These are phyloP conservation scores for Phaseolus coccineus DNA, from an alignment of 331 rosid genomes.

Conservation along the genomic window DNA sequence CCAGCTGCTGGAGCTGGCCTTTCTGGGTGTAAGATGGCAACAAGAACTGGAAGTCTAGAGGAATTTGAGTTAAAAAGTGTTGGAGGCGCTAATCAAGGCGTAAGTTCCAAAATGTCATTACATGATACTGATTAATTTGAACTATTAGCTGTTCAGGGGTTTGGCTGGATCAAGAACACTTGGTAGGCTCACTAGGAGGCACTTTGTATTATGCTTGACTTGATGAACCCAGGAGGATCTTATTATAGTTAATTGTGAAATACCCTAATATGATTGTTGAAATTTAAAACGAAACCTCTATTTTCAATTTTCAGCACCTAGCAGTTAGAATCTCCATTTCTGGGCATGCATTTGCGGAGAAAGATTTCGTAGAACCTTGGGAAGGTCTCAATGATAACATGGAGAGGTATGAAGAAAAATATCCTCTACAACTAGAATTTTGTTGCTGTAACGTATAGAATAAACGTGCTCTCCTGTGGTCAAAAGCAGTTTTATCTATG, in stretches of 20 bases:
- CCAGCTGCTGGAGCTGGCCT: slow-evolving; percentile 98
- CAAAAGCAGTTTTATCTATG: slow-evolving; percentile 31
- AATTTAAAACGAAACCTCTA: slow-evolving; percentile 40
- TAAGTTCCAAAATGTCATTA: slow-evolving; percentile 51
- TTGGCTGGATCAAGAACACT: slow-evolving; percentile 25
- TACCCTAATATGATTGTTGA: slow-evolving; percentile 30
- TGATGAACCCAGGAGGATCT: slow-evolving; percentile 38
- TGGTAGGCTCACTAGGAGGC: slow-evolving; percentile 17
- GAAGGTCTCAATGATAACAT: slow-evolving; percentile 65
- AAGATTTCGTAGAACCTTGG: slow-evolving; percentile 89
- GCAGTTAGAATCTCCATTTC: slow-evolving; percentile 86
- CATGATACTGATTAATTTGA: slow-evolving; percentile 8
- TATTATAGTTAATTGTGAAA: background rate
- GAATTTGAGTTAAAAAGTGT: slow-evolving; percentile 79
- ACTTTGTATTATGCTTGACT: slow-evolving; percentile 23
- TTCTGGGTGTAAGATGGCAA: slow-evolving; percentile 92
- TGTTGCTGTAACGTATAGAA: background rate
- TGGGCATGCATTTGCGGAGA: slow-evolving; percentile 78
- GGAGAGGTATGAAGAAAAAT: slow-evolving; percentile 68
- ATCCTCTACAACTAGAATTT: slow-evolving; percentile 2
- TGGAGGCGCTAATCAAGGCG: slow-evolving; percentile 78
- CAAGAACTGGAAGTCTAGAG: slow-evolving; percentile 81
- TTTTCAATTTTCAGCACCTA: slow-evolving; percentile 67
- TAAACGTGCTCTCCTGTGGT: slow-evolving; percentile 30
- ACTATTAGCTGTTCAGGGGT: slow-evolving; percentile 27